Evolutionary conservation across 2,329 filamentous ascomycete genomes (phyloP), one percentile per base, ranked within the genome.

Genomic region (Xylariaceae sp.): DNA sequence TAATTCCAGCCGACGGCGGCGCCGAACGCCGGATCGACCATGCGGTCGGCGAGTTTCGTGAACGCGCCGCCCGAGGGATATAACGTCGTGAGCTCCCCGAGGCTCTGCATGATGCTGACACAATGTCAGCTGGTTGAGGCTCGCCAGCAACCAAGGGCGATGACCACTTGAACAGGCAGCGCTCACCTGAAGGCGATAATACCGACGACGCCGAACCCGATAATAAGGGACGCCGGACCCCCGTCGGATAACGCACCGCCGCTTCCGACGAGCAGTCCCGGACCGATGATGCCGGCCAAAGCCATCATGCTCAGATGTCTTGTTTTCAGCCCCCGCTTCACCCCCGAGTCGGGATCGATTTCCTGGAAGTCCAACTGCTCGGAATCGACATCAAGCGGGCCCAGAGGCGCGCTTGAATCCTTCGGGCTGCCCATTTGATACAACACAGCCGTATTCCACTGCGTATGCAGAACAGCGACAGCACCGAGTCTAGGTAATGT

Each of bases 31-130:
- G 83, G 82, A 66, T 89, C 86, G 29, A 88, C 82, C 60, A 90
- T 86, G 7, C 87, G 79, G 58, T 87, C 83, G 0, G 84, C 84
- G 34, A 89, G 78, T 9, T 80, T 82, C n/a, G 84, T 83, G 63
- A 90, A 89, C 0, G 84, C 84, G 2, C 87, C 87, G 5, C 84
- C 83, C 0, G 81, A 85, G 0, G 87, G 87, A 60, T 86, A 89
- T 1, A 89, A 71, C 6, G 87, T 89, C 2, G 87, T 87, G 62
- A 90, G 73, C 67, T 91, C 87, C 18, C 87, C 87, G 6, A 91
- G 72, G 4, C 82, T 86, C 73, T 89, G 87, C 81, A 88, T 89
- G 59, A 86, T 80, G 60, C 75, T 78, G 57, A 76, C 10, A 29
- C 19, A 46, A 37, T 12, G 48, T 63, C 12, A 62, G 52, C n/a